Base-by-base conservation (phyloP, 768 basidiomycete genomes). In the Suillus discolor region DNA sequence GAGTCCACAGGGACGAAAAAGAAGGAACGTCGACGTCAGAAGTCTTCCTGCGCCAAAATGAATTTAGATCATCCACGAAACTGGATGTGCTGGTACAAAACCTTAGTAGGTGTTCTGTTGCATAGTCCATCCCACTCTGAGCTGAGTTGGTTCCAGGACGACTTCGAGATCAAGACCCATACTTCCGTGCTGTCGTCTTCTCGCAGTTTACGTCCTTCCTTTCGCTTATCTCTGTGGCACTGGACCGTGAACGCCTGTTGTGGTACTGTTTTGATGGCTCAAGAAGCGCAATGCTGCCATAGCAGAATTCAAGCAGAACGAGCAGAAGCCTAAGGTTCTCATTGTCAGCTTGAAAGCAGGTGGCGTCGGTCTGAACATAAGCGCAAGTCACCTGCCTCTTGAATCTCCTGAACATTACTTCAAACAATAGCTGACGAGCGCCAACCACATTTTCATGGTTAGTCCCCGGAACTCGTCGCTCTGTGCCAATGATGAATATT, bases 31-130 rank as follows among this genome's bases (percentile, higher is more conserved):
- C 23, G 73, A 70, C 78, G 44, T 78, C 85, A 15, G 78, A 75
- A 18, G 80, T 94, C 34, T 78, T 85, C 16, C 77, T 96, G 53
- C 82, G 92, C 12, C 86, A 88, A 69, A 94, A 94, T 68, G 88
- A 96, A 76, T 94, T 97, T 77, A 85, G 87, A 45, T 91, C 93
- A 4, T 96, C 93, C 11, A 97, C 96, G 1, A 99, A 99, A 77
- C 81, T 99, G 4, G 86, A 95, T 63, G 96, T 95, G 1, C 79
- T 99, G 34, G 76, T 93, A 11, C 82, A 86, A 65, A 85, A 90
- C 73, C 83, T 99, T 6, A 83, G 93, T 87, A 73, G 62, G 82
- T 80, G 69, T 44, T 61, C 15, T 20, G 59, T n/a, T 11, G 20
- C 20, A 12, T 36, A 28, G 60, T 51, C 39, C 38, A 38, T 55